Evolutionary conservation across 1,139 yeast genomes (phyloP).

Genomic region (Suhomyces maxii): DNA sequence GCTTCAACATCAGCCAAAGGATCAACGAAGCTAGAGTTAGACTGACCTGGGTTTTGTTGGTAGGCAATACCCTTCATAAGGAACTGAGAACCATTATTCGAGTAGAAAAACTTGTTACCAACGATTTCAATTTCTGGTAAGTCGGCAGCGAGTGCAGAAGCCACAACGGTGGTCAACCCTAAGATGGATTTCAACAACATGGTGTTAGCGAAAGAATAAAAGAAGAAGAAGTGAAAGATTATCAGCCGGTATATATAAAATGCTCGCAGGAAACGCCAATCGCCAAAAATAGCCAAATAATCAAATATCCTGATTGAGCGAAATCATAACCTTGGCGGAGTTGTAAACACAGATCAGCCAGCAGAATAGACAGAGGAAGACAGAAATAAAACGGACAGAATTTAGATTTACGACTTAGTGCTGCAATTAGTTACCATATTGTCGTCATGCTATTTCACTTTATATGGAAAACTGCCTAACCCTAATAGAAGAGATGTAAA

Average conservation of each 20-base stretch:
- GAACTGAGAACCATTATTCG: slow-evolving; percentile 78
- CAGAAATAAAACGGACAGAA: too few relatives aligned
- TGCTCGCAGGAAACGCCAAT: neutral
- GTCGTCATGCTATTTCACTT: too few relatives aligned
- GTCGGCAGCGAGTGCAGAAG: slow-evolving; percentile 38
- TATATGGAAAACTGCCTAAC: too few relatives aligned
- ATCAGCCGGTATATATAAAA: slow-evolving; percentile 2
- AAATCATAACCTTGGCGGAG: slow-evolving; percentile 7
- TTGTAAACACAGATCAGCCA: slow-evolving; percentile 5
- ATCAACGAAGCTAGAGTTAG: slow-evolving; percentile 32
- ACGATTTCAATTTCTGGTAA: slow-evolving; percentile 56
- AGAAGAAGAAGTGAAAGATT: neutral
- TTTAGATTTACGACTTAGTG: too few relatives aligned
- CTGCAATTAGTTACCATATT: too few relatives aligned
- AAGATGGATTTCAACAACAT: slow-evolving; percentile 53
- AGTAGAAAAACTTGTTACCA: slow-evolving; percentile 77
- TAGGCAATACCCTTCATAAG: slow-evolving; percentile 79
- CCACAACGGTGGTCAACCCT: slow-evolving; percentile 38
- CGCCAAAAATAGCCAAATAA: slow-evolving; percentile 4
- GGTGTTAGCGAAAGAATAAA: neutral
- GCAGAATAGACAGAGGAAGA: neutral
- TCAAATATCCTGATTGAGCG: slow-evolving; percentile 5
- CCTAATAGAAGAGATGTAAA: too few relatives aligned
- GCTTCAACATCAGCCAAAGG: slow-evolving; percentile 24
- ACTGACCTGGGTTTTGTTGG: slow-evolving; percentile 62